phyloP scores from a whole-genome alignment of 306 rosid genomes.

The Oxytropis ochrocephala region DNA sequence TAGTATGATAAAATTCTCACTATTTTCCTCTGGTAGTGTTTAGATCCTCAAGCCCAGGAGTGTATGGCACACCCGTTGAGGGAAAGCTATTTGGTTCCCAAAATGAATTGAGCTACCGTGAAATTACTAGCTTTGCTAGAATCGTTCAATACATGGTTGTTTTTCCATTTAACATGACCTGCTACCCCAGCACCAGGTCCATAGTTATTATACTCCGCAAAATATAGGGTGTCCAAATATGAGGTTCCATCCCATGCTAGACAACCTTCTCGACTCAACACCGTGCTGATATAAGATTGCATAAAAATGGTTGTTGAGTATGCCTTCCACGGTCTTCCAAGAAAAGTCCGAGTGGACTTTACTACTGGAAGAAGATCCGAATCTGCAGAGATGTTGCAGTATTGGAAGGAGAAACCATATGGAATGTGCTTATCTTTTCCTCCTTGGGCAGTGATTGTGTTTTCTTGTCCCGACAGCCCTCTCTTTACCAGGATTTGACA shows the following conservation, averaged over 20 bases:
- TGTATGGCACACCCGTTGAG: too few species aligned
- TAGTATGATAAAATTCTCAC: too few species aligned
- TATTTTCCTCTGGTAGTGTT: too few species aligned
- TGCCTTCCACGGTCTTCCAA: too few species aligned
- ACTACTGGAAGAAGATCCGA: too few species aligned
- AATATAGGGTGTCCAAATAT: slow-evolving; percentile 48
- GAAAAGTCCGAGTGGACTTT: too few species aligned
- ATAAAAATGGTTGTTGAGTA: slow-evolving; percentile 53
- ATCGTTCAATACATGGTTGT: slow-evolving; percentile 23
- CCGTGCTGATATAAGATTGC: slow-evolving; percentile 43
- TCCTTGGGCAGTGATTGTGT: slow-evolving; percentile 75
- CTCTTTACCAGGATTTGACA: slow-evolving; percentile 43
- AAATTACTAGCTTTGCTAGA: neutral
- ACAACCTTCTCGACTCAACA: slow-evolving; percentile 66
- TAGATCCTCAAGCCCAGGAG: too few species aligned
- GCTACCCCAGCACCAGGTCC: slow-evolving; percentile 47
- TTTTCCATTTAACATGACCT: slow-evolving; percentile 50
- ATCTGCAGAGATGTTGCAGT: too few species aligned
- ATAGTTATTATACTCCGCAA: slow-evolving; percentile 55
- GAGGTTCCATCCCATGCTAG: slow-evolving; percentile 50
- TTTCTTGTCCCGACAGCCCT: slow-evolving; percentile 60
- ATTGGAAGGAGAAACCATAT: too few species aligned
- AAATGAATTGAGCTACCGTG: neutral
- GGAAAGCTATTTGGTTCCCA: too few species aligned
- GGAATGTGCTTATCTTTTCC: slow-evolving; percentile 33